phyloP scores from a whole-genome alignment of 2,329 filamentous ascomycete genomes.

The Aspergillus hiratsukae region DNA sequence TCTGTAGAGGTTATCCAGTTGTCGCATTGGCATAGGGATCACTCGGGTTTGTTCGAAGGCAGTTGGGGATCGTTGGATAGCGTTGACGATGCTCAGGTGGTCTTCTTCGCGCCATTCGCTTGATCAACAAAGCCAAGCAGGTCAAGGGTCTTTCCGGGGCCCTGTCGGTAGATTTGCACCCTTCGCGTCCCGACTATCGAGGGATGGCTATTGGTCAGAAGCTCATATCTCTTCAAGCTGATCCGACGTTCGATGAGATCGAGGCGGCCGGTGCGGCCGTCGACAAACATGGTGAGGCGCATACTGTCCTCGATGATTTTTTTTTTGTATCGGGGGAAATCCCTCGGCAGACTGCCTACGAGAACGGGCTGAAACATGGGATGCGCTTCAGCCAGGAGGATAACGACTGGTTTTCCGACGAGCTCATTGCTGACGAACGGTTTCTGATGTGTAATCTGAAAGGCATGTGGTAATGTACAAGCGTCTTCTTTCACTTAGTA shows the following conservation, averaged over 20 bases:
- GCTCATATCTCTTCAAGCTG: conserved; percentile 49
- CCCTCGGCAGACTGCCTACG: conserved; percentile 48
- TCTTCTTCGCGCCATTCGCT: conserved; percentile 45
- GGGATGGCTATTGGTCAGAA: conserved; percentile 41
- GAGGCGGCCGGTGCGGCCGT: conserved; percentile 40
- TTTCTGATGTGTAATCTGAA: conserved; percentile 52
- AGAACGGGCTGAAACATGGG: conserved; percentile 44
- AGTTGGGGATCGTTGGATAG: neutral
- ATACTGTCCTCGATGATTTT: conserved; percentile 47
- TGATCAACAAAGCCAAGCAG: conserved; percentile 43
- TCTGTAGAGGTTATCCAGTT: conserved; percentile 47
- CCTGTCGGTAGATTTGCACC: conserved; percentile 49
- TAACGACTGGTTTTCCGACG: conserved; percentile 46
- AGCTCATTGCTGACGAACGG: conserved; percentile 50
- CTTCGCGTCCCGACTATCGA: conserved; percentile 48
- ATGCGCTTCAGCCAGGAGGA: conserved; percentile 41
- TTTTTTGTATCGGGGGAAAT: conserved; percentile 54
- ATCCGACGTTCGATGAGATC: conserved; percentile 50
- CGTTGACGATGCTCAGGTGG: conserved; percentile 35
- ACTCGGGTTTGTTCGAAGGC: conserved; percentile 42
- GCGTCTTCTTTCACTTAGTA: neutral
- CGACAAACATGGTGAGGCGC: conserved; percentile 35
- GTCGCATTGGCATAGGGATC: conserved; percentile 54
- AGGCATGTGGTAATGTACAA: conserved; percentile 29
- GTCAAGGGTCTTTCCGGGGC: conserved; percentile 15